Base-by-base conservation (phyloP, 257 asterid species). In the Galeopsis tetrahit region DNA sequence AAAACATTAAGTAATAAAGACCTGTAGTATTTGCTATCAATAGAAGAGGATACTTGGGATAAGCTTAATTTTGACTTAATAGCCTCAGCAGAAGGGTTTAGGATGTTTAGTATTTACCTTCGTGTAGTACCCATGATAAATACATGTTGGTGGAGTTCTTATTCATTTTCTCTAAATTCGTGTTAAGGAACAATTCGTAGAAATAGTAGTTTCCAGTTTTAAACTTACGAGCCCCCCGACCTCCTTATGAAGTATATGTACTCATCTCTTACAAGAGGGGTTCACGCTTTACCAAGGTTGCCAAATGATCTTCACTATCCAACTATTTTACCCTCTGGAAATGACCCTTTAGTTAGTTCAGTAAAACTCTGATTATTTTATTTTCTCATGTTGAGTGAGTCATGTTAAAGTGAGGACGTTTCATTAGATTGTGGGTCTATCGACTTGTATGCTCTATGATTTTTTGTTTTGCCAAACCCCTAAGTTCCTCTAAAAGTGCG, bases 341-440 rank as follows among this genome's bases (percentile, higher is more conserved):
- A 32, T 71, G 42, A 44, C 58, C 49, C 28, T 36, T 36, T 44
- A 34, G 33, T 56, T 33, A 35, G 72, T 70, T 43, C 66, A 53
- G 43, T n/a, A n/a, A 36, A 68, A 68, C 48, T 14, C 52, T 35
- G 52, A 13, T 4, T 44, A 4, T 55, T 59, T 33, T 10, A 17
- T 33, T 21, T 28, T 42, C 33, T 21, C 63, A 51, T 49, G 64
- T 63, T 55, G 69, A 44, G 39, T 55, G 69, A 44, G 39, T 48
- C 56, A 35, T 35, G 43, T 71, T 2, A 36, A 60, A 36, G 33
- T 5, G 46, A 58, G 39, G 32, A n/a, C 14, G 2, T 46, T 13
- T 59, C 42, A 32, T 10, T 7, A 63, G 48, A 79, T 69, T 49
- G 35, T 44, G 60, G 57, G 60, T 43, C 77, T 59, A 63, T 57